Conservation (phyloP, 192 early-diverging fungal genomes). For the Coemansia reversa region DNA sequence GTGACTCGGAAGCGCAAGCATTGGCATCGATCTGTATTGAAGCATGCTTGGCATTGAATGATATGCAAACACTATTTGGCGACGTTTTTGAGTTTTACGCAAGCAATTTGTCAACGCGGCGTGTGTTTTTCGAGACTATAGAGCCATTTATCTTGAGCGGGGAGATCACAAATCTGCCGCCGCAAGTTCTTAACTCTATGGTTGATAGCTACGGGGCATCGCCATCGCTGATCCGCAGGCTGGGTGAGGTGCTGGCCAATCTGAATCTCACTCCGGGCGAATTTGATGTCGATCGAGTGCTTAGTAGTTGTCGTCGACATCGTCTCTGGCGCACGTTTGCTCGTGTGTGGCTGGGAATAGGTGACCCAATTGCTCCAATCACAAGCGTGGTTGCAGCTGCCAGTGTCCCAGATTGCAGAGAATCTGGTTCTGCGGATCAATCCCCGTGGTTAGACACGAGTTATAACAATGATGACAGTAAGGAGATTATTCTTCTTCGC, state of each 20-base stretch:
- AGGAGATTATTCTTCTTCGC: not conserved
- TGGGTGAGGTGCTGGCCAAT: constrained; percentile 36
- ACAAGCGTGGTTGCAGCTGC: constrained; percentile 23
- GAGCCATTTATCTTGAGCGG: constrained; percentile 52
- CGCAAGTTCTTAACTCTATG: constrained; percentile 45
- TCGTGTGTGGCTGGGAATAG: constrained; percentile 50
- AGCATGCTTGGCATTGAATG: constrained; percentile 35
- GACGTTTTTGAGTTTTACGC: constrained; percentile 43
- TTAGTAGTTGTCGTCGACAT: constrained; percentile 36
- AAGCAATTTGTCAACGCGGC: not conserved
- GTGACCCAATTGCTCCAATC: constrained; percentile 42
- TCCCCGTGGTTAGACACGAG: not conserved
- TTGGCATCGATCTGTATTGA: constrained; percentile 32
- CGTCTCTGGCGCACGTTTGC: constrained; percentile 53
- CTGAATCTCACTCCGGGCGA: constrained; percentile 39
- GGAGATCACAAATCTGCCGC: constrained; percentile 25
- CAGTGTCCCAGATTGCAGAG: not conserved
- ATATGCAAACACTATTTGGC: constrained; percentile 27
- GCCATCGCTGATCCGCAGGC: constrained; percentile 28
- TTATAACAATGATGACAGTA: not conserved
- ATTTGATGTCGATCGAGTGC: constrained; percentile 48
- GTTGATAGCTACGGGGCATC: constrained; percentile 30
- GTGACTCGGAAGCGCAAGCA: constrained; percentile 23
- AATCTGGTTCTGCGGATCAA: not conserved
- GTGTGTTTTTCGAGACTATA: constrained; percentile 32